These are phyloP conservation scores for Metahyphopichia silvanorum DNA, from an alignment of 805 yeast genomes.

Conservation along the genomic window DNA sequence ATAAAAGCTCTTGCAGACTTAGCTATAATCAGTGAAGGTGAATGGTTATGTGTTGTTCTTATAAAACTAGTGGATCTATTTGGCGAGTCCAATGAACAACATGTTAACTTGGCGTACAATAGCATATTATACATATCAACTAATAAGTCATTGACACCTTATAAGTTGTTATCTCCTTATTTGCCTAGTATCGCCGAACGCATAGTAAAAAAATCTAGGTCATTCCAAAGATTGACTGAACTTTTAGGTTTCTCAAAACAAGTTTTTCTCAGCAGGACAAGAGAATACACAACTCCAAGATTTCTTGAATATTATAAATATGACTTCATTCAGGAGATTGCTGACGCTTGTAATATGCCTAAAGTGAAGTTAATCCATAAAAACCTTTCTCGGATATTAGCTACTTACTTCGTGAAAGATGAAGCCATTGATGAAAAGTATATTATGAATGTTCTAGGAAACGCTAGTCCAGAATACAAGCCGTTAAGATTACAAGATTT, in stretches of 20 bases:
- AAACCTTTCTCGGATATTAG: slow-evolving; percentile 52
- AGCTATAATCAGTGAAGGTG: slow-evolving; percentile 61
- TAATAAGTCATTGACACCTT: slow-evolving; percentile 59
- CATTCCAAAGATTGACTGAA: slow-evolving; percentile 60
- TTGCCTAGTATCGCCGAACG: slow-evolving; percentile 68
- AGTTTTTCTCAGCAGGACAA: slow-evolving; percentile 66
- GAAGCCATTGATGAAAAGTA: slow-evolving; percentile 45
- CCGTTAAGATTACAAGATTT: slow-evolving; percentile 27
- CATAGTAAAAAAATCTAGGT: slow-evolving; percentile 55
- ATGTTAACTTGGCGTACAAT: slow-evolving; percentile 65
- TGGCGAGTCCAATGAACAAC: slow-evolving; percentile 62
- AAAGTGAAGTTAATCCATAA: slow-evolving; percentile 47
- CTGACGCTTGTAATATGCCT: slow-evolving; percentile 45
- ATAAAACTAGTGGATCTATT: slow-evolving; percentile 64
- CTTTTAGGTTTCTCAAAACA: slow-evolving; percentile 60
- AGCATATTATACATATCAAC: slow-evolving; percentile 57
- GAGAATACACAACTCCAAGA: slow-evolving; percentile 72
- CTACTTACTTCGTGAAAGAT: slow-evolving; percentile 53
- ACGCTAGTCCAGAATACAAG: slow-evolving; percentile 49
- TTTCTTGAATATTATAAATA: slow-evolving; percentile 63
- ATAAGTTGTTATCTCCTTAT: slow-evolving; percentile 77
- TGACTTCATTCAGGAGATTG: slow-evolving; percentile 62
- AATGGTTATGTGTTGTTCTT: slow-evolving; percentile 61
- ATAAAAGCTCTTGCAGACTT: slow-evolving; percentile 62
- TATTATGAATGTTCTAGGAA: slow-evolving; percentile 50